Evolutionary conservation across 139 green algal species (phyloP), one percentile per base, ranked within the genome.

Genomic region (Microglena sp.): DNA sequence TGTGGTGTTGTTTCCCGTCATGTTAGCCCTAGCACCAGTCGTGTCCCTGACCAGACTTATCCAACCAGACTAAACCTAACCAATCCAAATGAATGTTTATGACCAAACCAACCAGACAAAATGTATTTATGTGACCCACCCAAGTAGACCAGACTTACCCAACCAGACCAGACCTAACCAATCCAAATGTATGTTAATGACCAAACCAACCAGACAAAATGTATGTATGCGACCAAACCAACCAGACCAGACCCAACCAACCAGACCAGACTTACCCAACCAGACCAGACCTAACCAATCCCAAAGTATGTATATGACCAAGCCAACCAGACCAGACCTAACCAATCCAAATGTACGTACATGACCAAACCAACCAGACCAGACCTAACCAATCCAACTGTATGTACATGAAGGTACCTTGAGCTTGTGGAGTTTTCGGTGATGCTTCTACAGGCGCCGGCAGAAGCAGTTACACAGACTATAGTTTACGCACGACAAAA

Each of bases 371-470:
- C 40, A 50, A 50, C 40, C 11, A 24, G 11, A 50, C 15, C 11
- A 24, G 11, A 24, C 11, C 40, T 11, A 11, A 50, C 11, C 40
- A 50, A 50, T 50, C 15, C 11, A 24, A 50, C 15, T 50, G 40
- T 50, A 24, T 15, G 40, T 50, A 11, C 40, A 50, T 50, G 26
- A 55, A 76, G 69, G 58, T 79, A 79, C 40, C 30, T 79, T 63
- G 67, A 79, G 73, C 63, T 79, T 8, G 30, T 75, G 33, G 73
- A 79, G 73, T 79, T 79, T 35, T 30, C 31, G 3, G 68, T 79
- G n/a, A 62, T 65, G 53, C 68, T 79, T 45, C 31, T 75, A 18
- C 68, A 75, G 57, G 63, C 73, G 7, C 73, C 73, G 7, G 62
- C 73, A 0, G 58, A 79, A 46, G 28, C 64, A 27, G 46, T 75